phyloP scores from a whole-genome alignment of 2,329 filamentous ascomycete species.

The Laburnicola sp. region DNA sequence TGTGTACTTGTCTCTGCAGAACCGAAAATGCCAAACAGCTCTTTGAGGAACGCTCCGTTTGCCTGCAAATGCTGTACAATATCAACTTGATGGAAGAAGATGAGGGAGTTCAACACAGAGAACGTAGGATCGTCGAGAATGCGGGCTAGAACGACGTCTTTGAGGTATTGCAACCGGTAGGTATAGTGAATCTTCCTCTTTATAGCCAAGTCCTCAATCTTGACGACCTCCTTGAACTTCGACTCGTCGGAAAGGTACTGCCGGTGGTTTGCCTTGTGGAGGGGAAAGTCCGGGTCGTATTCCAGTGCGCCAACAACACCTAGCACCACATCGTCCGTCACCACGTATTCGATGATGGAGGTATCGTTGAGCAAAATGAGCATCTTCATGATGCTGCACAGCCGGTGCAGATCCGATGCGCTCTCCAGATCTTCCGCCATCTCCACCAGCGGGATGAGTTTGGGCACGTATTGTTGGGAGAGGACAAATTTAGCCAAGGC shows the following conservation, averaged over 20 bases:
- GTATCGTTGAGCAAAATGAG: constrained; percentile 94
- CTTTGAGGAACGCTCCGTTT: constrained; percentile 75
- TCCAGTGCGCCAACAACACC: constrained; percentile 95
- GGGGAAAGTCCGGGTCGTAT: constrained; percentile 97
- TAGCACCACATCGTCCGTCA: constrained; percentile 84
- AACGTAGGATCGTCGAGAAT: constrained; percentile 98
- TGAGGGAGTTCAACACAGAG: constrained; percentile 93
- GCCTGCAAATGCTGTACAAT: constrained; percentile 93
- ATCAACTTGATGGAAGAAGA: constrained; percentile 99
- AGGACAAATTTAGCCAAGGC: constrained; percentile 86
- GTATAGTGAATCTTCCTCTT: constrained; percentile 93
- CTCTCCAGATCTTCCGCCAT: constrained; percentile 92
- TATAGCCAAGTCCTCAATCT: constrained; percentile 79
- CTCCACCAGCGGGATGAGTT: constrained; percentile 81
- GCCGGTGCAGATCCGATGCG: constrained; percentile 78
- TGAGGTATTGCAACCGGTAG: constrained; percentile 93
- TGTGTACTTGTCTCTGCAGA: constrained; percentile 64
- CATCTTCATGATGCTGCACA: constrained; percentile 98
- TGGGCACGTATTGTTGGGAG: constrained; percentile 81
- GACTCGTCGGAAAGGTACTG: constrained; percentile 88
- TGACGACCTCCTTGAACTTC: constrained; percentile 94
- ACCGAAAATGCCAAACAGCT: constrained; percentile 85
- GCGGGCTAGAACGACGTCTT: constrained; percentile 94
- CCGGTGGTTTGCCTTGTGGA: constrained; percentile 95
- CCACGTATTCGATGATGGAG: constrained; percentile 88